Evolutionary conservation across 768 basidiomycete genomes (phyloP).

Genomic region (Thelephora aurantiotincta): DNA sequence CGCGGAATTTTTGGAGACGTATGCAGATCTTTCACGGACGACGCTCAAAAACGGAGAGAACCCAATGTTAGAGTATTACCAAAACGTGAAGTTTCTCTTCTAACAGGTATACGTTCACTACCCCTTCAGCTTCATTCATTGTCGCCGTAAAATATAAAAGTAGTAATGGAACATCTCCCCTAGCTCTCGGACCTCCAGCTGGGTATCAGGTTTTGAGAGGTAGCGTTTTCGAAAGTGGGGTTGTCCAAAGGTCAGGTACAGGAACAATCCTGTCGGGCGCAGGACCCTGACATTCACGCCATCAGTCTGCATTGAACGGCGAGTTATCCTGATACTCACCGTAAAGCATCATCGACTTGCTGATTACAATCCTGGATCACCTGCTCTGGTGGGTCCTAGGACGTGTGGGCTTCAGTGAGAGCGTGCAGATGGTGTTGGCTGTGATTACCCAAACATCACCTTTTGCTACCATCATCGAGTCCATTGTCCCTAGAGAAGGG

Average conservation of each 20-base stretch:
- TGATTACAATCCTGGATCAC: conserved; percentile 56
- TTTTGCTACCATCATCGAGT: conserved; percentile 77
- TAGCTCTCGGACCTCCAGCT: conserved; percentile 50
- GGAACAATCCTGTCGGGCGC: conserved; percentile 40
- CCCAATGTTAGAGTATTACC: conserved; percentile 79
- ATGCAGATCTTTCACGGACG: conserved; percentile 63
- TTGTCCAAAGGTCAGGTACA: conserved; percentile 82
- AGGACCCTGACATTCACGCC: conserved; percentile 35
- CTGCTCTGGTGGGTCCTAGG: conserved; percentile 59
- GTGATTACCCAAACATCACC: conserved; percentile 62
- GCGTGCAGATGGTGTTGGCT: neutral
- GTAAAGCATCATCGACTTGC: conserved; percentile 65
- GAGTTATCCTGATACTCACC: conserved; percentile 25
- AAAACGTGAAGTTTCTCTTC: conserved; percentile 89
- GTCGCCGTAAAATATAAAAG: conserved; percentile 43
- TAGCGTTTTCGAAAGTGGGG: conserved; percentile 75
- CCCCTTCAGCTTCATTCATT: neutral
- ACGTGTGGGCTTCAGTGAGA: conserved; percentile 2
- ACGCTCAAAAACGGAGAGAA: conserved; percentile 71
- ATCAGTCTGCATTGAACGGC: neutral
- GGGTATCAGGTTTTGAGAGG: conserved; percentile 40
- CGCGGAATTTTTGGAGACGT: conserved; percentile 77
- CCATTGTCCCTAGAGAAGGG: conserved; percentile 51
- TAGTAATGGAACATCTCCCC: conserved; percentile 81
- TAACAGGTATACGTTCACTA: conserved; percentile 17